Base-by-base conservation (phyloP, 805 yeast genomes). In the Phaffomyces antillensis region DNA sequence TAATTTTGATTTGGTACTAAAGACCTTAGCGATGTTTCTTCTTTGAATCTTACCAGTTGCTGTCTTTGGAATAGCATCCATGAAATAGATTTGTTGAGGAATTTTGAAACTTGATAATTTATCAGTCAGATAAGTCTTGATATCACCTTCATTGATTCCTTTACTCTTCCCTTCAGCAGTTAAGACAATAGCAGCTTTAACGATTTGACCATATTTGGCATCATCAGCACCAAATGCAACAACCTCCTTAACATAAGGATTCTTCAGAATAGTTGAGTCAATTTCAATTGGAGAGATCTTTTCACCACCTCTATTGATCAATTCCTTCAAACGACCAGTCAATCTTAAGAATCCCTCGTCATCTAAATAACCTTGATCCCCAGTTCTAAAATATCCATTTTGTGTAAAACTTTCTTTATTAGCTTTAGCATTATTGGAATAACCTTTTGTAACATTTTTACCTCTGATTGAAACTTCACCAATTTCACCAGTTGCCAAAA, bases 31-130 rank as follows among this genome's bases (percentile, higher is more conserved):
- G 53, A 82, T 76, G 50, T 70, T 72, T 51, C 86, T 67, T 57
- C 90, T 71, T 64, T 83, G 88, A 45, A 83, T 77, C 68, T 83
- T 83, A 24, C 89, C 90, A 1, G 90, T 83, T 7, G 90, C 83
- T 3, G 87, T 81, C 69, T 83, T 83, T 51, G 89, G 89, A 62
- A 83, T 68, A 24, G 68, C 66, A 15, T 79, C 75, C 9, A 81
- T 78, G 55, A 83, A 75, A 59, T 68, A 79, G 38, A 79, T 67
- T 61, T 68, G 72, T 16, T 60, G 65, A 1, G 90, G 89, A 12
- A 83, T 67, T 63, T 83, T 83, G 66, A 79, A 82, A 39, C 67
- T 59, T 26, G 86, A 68, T 3, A 81, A 64, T 52, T 70, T 72
- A 12, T 59, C 64, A 11, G 59, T 58, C 60, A 83, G 56, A 54